Percentiles rank a stretch among this genome's conserved stretches.
Conservation (phyloP, 2,329 filamentous ascomycete species). For the Venturia asperata region DNA sequence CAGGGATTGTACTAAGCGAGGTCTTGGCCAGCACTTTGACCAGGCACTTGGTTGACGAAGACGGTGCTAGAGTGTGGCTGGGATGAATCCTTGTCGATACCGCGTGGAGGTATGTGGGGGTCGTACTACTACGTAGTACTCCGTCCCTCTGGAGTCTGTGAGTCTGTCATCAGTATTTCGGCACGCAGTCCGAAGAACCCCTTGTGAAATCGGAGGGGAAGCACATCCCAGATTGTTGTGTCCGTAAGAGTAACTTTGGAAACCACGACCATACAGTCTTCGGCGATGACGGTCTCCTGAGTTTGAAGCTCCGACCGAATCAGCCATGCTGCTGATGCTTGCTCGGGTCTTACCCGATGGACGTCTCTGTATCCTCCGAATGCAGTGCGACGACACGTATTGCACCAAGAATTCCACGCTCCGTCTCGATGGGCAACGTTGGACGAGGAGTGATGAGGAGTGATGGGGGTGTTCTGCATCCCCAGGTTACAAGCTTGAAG, state of each 20-base stretch:
- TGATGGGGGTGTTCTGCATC: no score
- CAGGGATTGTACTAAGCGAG: not conserved
- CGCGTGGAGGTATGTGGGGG: not conserved
- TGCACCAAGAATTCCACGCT: not conserved
- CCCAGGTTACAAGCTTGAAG: not conserved
- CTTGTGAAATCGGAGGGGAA: no score
- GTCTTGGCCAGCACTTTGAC: not conserved
- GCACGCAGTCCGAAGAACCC: not conserved
- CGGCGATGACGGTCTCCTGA: no score
- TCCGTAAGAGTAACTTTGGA: no score
- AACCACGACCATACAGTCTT: no score
- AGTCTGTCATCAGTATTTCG: no score
- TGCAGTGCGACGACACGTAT: not conserved
- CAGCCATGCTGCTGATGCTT: no score
- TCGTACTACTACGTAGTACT: no score
- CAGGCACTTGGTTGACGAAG: not conserved
- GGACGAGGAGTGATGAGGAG: not conserved
- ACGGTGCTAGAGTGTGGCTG: not conserved
- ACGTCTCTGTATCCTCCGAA: not conserved
- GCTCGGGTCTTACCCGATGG: no score
- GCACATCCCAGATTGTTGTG: no score
- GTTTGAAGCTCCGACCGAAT: not conserved
- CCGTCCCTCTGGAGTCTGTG: no score
- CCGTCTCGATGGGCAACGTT: not conserved
- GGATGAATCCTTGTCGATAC: not conserved